Evolutionary conservation across 768 basidiomycete genomes (phyloP).

Genomic region (Russula sp.): DNA sequence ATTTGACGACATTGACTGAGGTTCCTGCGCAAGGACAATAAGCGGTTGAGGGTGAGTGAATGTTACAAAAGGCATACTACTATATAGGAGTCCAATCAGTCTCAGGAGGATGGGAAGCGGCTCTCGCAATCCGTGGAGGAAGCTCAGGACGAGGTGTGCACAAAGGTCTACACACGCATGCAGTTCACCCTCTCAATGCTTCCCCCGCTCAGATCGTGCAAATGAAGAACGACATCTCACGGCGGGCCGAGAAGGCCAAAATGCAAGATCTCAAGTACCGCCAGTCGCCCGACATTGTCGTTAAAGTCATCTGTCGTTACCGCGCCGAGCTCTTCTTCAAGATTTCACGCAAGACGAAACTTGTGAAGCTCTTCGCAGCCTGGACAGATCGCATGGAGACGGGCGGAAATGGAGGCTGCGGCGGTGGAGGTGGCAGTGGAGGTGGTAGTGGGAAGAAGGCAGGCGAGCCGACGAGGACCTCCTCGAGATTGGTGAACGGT

Average conservation of each 20-base stretch:
- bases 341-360: conserved; percentile 85
- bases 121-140: conserved; percentile 79
- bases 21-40: conserved; percentile 65
- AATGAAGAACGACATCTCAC: conserved; percentile 80
- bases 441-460: conserved; percentile 37
- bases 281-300: conserved; percentile 85
- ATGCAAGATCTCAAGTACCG: conserved; percentile 77
- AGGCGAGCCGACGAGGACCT: conserved; percentile 38
- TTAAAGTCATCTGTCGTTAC: conserved; percentile 86
- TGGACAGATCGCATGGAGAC: conserved; percentile 88
- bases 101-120: conserved; percentile 81
- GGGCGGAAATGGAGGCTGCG: background rate
- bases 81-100: conserved; percentile 39
- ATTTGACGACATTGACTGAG: conserved; percentile 21
- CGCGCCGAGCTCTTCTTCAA: conserved; percentile 92
- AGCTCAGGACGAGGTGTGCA: conserved; percentile 73
- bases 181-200: conserved; percentile 1
- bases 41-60: conserved; percentile 66
- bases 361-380: conserved; percentile 77
- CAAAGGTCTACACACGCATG: background rate
- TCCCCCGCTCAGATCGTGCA: conserved; percentile 55
- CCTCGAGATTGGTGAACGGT: conserved; percentile 26
- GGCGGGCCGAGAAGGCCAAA: conserved; percentile 75
- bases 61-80: conserved; percentile 35
- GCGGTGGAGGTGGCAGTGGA: background rate